These are phyloP conservation scores for Cyclocybe aegerita DNA, from an alignment of 768 basidiomycete species.

Conservation along the genomic window DNA sequence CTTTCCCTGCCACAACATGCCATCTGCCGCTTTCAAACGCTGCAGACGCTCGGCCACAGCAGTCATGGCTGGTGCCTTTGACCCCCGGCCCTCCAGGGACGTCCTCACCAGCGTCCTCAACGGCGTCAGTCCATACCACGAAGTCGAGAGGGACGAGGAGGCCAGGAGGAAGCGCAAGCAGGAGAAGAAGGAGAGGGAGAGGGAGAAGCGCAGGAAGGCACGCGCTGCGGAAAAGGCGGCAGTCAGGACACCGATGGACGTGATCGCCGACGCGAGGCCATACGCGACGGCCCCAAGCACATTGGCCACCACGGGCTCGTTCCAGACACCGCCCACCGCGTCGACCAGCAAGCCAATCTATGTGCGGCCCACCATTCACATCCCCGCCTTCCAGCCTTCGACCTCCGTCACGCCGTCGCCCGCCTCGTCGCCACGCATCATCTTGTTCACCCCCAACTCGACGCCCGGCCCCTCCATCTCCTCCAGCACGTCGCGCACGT, in stretches of 20 bases:
- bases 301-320: conserved; percentile 26
- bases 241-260: conserved; percentile 31
- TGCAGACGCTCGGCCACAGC: conserved; percentile 67
- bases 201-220: conserved; percentile 42
- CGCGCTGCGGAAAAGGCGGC: conserved; percentile 25
- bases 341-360: conserved; percentile 45
- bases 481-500: conserved; percentile 70
- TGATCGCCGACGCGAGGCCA: conserved; percentile 22
- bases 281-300: conserved; percentile 27
- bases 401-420: conserved; percentile 77
- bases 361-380: conserved; percentile 70
- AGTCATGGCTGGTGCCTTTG: conserved; percentile 76
- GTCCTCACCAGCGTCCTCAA: conserved; percentile 79
- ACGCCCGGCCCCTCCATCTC: conserved; percentile 78
- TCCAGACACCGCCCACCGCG: conserved; percentile 24
- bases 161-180: conserved; percentile 52
- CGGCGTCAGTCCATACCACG: conserved; percentile 66
- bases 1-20: conserved; percentile 23
- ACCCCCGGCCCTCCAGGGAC: conserved; percentile 65
- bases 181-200: conserved; percentile 53
- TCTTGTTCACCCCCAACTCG: conserved; percentile 62
- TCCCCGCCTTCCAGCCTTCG: conserved; percentile 67
- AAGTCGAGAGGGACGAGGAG: conserved; percentile 62
- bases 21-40: conserved; percentile 36
- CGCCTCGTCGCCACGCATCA: conserved; percentile 36